A percentile compares a stretch with the other conserved stretches of the same genome.
phyloP scores from a whole-genome alignment of 2,329 filamentous ascomycete genomes.

The Neonectria faginata region DNA sequence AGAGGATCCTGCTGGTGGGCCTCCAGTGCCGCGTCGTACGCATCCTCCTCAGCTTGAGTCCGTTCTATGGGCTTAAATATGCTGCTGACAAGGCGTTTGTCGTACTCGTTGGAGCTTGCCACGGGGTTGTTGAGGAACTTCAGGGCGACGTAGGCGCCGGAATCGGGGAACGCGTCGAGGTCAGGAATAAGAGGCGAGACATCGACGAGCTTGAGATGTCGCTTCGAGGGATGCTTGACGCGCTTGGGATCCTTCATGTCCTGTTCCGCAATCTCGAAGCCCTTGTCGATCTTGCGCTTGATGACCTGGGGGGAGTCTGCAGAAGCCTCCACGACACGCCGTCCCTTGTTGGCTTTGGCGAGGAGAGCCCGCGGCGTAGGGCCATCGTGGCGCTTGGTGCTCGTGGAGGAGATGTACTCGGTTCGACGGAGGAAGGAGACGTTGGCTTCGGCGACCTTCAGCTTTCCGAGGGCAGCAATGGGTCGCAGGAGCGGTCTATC shows the following conservation, averaged over 20 bases:
- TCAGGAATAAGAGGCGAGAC: conserved; percentile 73
- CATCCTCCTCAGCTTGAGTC: conserved; percentile 65
- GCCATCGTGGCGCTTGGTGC: conserved; percentile 61
- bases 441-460: conserved; percentile 78
- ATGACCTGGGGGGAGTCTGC: conserved; percentile 74
- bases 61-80: conserved; percentile 71
- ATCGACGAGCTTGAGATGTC: conserved; percentile 68
- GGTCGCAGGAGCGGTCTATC: conserved; percentile 88
- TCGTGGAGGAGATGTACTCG: conserved; percentile 85
- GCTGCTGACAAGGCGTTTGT: conserved; percentile 70
- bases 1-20: conserved; percentile 68
- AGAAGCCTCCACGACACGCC: conserved; percentile 67
- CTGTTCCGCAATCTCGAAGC: conserved; percentile 66
- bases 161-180: conserved; percentile 76
- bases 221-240: conserved; percentile 70
- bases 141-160: conserved; percentile 75
- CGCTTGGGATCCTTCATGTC: conserved; percentile 66
- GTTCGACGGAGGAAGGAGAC: conserved; percentile 96
- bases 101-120: conserved; percentile 62
- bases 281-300: conserved; percentile 74
- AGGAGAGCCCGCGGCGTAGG: conserved; percentile 56
- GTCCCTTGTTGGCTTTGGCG: conserved; percentile 48
- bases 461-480: conserved; percentile 86
- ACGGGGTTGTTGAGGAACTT: conserved; percentile 77
- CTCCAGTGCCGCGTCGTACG: conserved; percentile 62